Base-by-base conservation (phyloP, 2,329 filamentous ascomycete species). In the Beauveria brongniartii region DNA sequence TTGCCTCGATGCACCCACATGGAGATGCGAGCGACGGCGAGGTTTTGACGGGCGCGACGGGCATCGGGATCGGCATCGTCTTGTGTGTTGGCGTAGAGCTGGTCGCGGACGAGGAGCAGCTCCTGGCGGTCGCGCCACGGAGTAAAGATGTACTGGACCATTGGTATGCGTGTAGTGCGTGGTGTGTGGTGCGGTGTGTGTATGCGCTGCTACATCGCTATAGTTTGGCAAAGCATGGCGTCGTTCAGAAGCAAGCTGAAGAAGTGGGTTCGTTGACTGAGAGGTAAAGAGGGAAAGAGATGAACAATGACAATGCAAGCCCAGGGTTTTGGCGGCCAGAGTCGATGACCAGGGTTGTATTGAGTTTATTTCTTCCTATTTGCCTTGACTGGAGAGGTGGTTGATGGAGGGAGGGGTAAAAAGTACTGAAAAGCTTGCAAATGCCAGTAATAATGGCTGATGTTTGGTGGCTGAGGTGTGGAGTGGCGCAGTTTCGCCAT, bases 1-100 rank as follows among this genome's bases (percentile, higher is more conserved):
- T 84, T 84, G 65, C 86, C 86, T 70, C 88, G 83, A 68, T 88
- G 82, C 80, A 88, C 85, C 88, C 87, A 89, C 74, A 87, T 81
- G 47, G 81, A 80, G 54, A 87, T 83, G 55, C 80, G 77, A 55
- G 82, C 80, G 54, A 87, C 82, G 62, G 83, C 80, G 55, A 70
- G 66, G 63, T 78, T 73, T 67, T 77, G 76, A 54, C 20, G 53
- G 53, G 48, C 14, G 9, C 41, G 41, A 43, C 43, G 30, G 48
- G 50, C 60, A 40, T 64, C 57, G 14, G 34, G 34, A 40, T 69
- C 66, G 28, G 65, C 63, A 48, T 62, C 5, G 56, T 61, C 48
- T 61, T 54, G 48, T 52, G 63, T 62, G 41, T 63, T 61, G 59
- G 60, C 67, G 72, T 89, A 92, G 66, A 92, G 82, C 66, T 87